These are phyloP conservation scores for Calamus simplicifolius DNA, from an alignment of 176 grass and related monocot species.

Conservation along the genomic window DNA sequence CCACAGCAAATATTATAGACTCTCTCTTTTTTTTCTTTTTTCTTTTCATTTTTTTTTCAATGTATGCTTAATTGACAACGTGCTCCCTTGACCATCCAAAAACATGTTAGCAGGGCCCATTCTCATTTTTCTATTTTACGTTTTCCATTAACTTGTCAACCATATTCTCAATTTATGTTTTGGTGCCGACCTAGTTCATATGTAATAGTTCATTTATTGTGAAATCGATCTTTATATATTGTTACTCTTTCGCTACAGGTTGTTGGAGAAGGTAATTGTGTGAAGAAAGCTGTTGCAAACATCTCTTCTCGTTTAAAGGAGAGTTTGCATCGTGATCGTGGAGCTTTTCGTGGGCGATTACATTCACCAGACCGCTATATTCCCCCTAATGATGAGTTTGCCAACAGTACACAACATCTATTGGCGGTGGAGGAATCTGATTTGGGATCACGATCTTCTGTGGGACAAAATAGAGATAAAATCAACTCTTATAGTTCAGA, in stretches of 20 bases:
- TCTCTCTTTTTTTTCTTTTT: too few species aligned
- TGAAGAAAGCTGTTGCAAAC: slow-evolving; percentile 74
- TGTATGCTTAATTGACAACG: too few species aligned
- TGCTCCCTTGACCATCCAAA: too few species aligned
- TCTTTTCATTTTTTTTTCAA: too few species aligned
- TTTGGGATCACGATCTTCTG: slow-evolving; percentile 16
- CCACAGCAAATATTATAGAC: too few species aligned
- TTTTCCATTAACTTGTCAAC: too few species aligned
- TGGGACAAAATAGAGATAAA: slow-evolving; percentile 40
- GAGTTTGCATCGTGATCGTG: slow-evolving; percentile 89
- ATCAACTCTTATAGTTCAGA: slow-evolving; percentile 44
- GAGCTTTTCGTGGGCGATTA: slow-evolving; percentile 55
- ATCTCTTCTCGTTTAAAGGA: slow-evolving; percentile 88
- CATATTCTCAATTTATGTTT: neutral
- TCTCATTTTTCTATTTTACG: too few species aligned
- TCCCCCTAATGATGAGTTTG: slow-evolving; percentile 55
- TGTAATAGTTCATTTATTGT: too few species aligned
- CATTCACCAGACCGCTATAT: slow-evolving; percentile 62
- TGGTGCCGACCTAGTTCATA: neutral
- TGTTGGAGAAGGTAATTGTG: slow-evolving; percentile 73
- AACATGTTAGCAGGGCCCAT: too few species aligned
- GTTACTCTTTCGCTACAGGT: slow-evolving; percentile 33
- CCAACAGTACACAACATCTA: slow-evolving; percentile 35
- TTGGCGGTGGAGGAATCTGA: slow-evolving; percentile 53
- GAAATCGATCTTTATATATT: too few species aligned